Conservation (phyloP, 345 rosid genomes). For the Gossypium anomalum region DNA sequence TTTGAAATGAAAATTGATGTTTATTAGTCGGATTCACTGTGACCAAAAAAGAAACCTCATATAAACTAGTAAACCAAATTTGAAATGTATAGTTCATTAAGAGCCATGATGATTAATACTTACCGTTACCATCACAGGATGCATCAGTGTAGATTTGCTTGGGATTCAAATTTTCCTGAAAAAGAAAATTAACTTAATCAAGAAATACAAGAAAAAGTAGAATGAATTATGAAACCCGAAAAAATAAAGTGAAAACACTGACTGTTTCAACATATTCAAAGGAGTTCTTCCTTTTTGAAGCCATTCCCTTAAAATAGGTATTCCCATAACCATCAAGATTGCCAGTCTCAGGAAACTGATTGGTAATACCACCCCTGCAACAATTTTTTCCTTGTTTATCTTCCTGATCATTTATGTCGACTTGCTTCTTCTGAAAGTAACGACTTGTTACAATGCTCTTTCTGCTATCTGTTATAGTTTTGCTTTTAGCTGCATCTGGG, state of each 20-base stretch:
- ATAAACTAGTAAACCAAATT: conserved; percentile 5
- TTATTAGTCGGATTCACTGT: background rate
- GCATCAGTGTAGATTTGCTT: conserved; percentile 41
- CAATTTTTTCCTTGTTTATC: conserved; percentile 28
- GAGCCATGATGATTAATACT: background rate
- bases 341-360: conserved; percentile 24
- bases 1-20: background rate
- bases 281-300: conserved; percentile 57
- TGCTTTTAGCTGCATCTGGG: conserved; percentile 29
- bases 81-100: background rate
- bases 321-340: conserved; percentile 21
- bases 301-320: conserved; percentile 21
- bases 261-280: conserved; percentile 41
- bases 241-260: conserved; percentile 22
- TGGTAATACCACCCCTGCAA: conserved; percentile 26
- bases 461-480: conserved; percentile 38
- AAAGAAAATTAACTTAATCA: conserved; percentile 19
- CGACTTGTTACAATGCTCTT: conserved; percentile 59
- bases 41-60: conserved; percentile 2
- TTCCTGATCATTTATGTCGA: conserved; percentile 28
- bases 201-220: conserved; percentile 4
- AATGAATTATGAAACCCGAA: background rate
- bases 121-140: conserved; percentile 37
- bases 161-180: conserved; percentile 55
- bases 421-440: conserved; percentile 58